phyloP scores from a whole-genome alignment of 345 rosid species.

The Syzygium aromaticum region DNA sequence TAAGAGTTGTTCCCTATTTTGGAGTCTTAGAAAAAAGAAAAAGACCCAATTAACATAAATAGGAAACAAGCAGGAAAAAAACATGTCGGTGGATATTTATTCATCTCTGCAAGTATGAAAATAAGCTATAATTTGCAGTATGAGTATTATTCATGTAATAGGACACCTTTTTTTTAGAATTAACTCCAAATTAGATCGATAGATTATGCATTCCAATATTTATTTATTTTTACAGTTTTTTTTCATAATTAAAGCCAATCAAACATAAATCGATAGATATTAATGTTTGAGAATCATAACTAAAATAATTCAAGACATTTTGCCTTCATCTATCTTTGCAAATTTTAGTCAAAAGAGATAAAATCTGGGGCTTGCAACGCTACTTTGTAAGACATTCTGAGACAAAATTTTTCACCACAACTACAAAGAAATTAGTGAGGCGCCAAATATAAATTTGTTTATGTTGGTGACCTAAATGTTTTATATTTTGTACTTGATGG shows the following conservation, averaged over 20 bases:
- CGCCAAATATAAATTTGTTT: neutral
- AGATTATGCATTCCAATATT: no score
- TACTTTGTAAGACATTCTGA: neutral
- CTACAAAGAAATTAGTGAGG: neutral
- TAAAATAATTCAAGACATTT: rapidly evolving
- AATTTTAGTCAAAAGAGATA: neutral
- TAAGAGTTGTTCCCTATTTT: neutral
- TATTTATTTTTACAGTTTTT: neutral
- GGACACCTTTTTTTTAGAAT: neutral
- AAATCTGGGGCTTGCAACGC: neutral
- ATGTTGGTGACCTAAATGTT: neutral
- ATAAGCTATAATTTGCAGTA: neutral
- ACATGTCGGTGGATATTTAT: neutral
- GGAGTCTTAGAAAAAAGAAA: neutral
- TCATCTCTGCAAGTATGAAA: neutral
- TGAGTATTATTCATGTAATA: neutral
- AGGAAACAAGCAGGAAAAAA: neutral
- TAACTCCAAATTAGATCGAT: no score
- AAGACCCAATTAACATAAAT: neutral
- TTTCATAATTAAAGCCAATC: neutral
- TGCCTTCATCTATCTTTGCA: neutral
- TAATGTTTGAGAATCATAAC: neutral
- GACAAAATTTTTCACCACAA: neutral
- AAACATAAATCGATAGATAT: neutral
- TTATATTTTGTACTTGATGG: no score